Conservation (phyloP, 106 monocot genomes). For the Chionographis japonica region DNA sequence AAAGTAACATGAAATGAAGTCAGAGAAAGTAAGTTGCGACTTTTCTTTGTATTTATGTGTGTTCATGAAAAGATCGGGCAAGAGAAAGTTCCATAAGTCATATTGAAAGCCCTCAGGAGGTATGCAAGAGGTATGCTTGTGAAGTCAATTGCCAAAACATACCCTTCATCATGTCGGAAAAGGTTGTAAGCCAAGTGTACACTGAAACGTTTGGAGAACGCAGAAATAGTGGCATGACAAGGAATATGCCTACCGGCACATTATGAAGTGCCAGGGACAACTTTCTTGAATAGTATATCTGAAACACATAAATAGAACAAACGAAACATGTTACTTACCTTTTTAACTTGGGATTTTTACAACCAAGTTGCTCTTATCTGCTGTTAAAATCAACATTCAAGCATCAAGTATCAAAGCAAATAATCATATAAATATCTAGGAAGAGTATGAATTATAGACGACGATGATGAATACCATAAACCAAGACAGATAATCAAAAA, state of each 20-base stretch:
- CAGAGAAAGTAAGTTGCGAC: no score
- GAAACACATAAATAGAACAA: conserved; percentile 9
- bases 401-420: background rate
- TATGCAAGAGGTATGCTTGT: no score
- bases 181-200: conserved; percentile 27
- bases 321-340: background rate
- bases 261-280: conserved; percentile 58
- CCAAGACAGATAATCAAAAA: conserved; percentile 76
- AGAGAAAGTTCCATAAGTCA: no score
- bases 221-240: conserved; percentile 69
- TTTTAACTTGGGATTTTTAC: no score
- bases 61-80: no score
- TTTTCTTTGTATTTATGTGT: no score
- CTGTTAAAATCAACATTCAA: background rate
- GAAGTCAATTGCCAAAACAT: background rate
- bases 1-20: no score
- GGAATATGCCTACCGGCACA: conserved; percentile 54
- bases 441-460: no score
- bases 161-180: conserved; percentile 69
- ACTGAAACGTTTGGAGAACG: conserved; percentile 37
- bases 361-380: background rate
- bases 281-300: conserved; percentile 81
- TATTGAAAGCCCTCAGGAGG: no score
- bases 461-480: conserved; percentile 60
- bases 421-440: background rate